Evolutionary conservation across 257 asterid species (phyloP), one percentile per base, ranked within the genome.

Genomic region (Solanum chaucha): DNA sequence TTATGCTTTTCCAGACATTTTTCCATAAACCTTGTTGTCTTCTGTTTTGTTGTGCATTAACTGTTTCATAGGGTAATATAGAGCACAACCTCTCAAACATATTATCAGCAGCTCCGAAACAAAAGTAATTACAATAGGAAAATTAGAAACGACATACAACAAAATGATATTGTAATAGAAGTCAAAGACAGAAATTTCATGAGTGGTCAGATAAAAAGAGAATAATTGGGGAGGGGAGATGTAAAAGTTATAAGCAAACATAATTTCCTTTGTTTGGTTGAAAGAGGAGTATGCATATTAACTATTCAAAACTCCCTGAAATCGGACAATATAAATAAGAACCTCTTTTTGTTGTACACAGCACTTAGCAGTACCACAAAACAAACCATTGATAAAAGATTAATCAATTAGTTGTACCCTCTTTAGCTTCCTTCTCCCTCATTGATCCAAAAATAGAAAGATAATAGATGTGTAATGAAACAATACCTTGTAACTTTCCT

Each of bases 401-500:
- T 38, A 38, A 74, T 38, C 55, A 74, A 74, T 36, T 48, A 74
- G 34, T 4, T 74, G 55, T 74, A 38, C 55, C 32, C 20, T 74
- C 30, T 20, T n/a, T 36, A 36, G 32, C 19, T 38, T n/a, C 58
- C 28, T 58, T 38, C 22, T 38, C 30, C 55, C 26, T 74, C 34
- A 38, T 38, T 74, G 82, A 74, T 74, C 82, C 58, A 22, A 74
- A 38, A 19, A 74, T 74, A 10, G 24, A 72, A 72, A 4, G 81
- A 35, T 72, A 72, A 17, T 34, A 72, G 34, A 36, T 64, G 5
- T 4, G 30, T 46, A 35, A 88, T 48, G 9, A 13, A 32, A 86
- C 28, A 51, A 74, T 90, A 95, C 98, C 99, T 95, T 92, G 92
- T 91, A 95, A 84, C 88, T 92, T 90, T 96, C 99, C 92, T 96